Percentiles rank a stretch among this genome's conserved stretches.
These are phyloP conservation scores for Ogataea saltuana DNA, from an alignment of 805 yeast species.

Conservation along the genomic window DNA sequence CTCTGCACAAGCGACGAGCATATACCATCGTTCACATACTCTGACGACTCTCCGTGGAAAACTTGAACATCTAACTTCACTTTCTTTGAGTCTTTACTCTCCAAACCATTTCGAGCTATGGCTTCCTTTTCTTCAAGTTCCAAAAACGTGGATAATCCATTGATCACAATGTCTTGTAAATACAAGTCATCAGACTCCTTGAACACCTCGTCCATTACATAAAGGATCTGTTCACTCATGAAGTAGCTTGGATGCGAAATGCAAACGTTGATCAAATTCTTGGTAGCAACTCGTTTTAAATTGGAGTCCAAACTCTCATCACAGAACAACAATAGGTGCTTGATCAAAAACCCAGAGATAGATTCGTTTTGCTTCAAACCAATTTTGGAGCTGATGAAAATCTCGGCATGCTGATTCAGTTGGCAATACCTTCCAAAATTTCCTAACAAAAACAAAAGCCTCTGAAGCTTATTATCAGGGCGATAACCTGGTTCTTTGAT, in stretches of 20 bases:
- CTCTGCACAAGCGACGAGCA: slow-evolving; percentile 73
- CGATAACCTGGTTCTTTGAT: slow-evolving; percentile 17
- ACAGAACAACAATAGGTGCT: slow-evolving; percentile 58
- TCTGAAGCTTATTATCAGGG: slow-evolving; percentile 49
- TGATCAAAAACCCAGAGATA: slow-evolving; percentile 56
- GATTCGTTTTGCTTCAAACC: slow-evolving; percentile 54
- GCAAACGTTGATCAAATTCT: slow-evolving; percentile 60
- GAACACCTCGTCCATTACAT: slow-evolving; percentile 54
- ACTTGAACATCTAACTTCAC: slow-evolving; percentile 46
- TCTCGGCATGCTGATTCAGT: slow-evolving; percentile 47
- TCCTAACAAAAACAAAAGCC: slow-evolving; percentile 65
- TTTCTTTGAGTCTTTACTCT: slow-evolving; percentile 37
- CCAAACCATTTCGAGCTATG: slow-evolving; percentile 41
- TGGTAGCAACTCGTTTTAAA: slow-evolving; percentile 53
- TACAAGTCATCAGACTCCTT: slow-evolving; percentile 35
- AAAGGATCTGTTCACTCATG: slow-evolving; percentile 53
- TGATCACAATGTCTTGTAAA: slow-evolving; percentile 52
- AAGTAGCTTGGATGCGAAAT: slow-evolving; percentile 66
- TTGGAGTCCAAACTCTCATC: slow-evolving; percentile 27
- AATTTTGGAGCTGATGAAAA: slow-evolving; percentile 41
- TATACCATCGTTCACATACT: slow-evolving; percentile 62
- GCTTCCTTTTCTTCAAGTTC: slow-evolving; percentile 54
- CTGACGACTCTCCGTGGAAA: slow-evolving; percentile 54
- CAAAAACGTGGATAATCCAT: slow-evolving; percentile 59
- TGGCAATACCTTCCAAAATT: slow-evolving; percentile 69